A percentile compares a stretch with the other conserved stretches of the same genome.
phyloP scores from a whole-genome alignment of 2,329 filamentous ascomycete species.

The Tolypocladium ovalisporum region DNA sequence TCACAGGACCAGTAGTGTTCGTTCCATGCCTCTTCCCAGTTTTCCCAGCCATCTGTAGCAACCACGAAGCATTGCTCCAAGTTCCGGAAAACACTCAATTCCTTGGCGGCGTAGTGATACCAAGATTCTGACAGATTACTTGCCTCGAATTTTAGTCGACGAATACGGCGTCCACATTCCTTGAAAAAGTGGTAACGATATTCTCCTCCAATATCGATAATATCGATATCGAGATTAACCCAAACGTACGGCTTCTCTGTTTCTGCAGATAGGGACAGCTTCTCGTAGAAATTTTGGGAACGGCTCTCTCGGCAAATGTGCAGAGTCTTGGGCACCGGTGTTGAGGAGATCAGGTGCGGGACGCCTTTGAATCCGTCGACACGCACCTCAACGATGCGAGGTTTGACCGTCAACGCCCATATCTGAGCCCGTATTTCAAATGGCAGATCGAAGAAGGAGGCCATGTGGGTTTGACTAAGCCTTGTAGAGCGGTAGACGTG shows the following conservation, averaged over 20 bases:
- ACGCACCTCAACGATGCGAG: neutral
- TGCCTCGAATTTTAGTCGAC: neutral
- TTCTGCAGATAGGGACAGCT: neutral
- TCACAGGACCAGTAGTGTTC: neutral
- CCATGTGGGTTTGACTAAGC: no score
- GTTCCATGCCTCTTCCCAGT: neutral
- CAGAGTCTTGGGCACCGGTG: neutral
- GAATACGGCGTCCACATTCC: neutral
- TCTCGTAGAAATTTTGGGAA: neutral
- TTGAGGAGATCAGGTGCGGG: neutral
- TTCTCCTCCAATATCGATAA: neutral
- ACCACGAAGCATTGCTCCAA: neutral
- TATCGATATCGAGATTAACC: neutral
- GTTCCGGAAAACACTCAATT: neutral
- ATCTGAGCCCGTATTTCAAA: neutral
- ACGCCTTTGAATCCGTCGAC: neutral
- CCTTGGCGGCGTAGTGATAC: neutral
- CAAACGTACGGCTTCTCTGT: neutral
- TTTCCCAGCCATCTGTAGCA: neutral
- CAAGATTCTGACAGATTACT: neutral
- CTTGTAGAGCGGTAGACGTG: no score
- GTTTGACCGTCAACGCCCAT: neutral
- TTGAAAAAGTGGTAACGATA: neutral
- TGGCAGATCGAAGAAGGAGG: neutral
- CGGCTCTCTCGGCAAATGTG: neutral